Percentiles rank a stretch among this genome's conserved stretches.
These are phyloP conservation scores for Choiromyces venosus DNA, from an alignment of 495 filamentous ascomycete species.

Conservation along the genomic window DNA sequence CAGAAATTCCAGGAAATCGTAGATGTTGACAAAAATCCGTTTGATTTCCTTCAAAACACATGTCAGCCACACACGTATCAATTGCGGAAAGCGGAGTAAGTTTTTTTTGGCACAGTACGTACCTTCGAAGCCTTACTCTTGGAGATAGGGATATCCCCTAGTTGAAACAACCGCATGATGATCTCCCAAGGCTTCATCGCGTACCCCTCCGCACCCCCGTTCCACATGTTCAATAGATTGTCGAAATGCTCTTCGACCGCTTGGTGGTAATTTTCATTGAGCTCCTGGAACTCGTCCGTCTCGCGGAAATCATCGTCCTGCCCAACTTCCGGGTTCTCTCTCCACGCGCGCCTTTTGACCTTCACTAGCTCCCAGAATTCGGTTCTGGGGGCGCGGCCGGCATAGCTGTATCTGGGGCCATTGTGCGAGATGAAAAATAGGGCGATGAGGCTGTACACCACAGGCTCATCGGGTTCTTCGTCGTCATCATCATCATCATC, in stretches of 20 bases:
- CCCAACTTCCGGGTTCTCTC: background rate
- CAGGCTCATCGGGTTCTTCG: too few species aligned
- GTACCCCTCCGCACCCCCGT: background rate
- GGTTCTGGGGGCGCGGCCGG: background rate
- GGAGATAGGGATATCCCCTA: background rate
- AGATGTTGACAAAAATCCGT: background rate
- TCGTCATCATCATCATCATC: too few species aligned
- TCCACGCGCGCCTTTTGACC: background rate
- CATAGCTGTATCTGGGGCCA: background rate
- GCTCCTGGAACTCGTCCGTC: background rate
- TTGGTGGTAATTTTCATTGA: background rate
- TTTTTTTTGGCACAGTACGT: too few species aligned
- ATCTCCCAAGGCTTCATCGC: background rate
- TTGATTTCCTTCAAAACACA: background rate
- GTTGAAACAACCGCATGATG: background rate
- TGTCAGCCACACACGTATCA: background rate
- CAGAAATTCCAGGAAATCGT: background rate
- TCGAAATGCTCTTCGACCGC: background rate
- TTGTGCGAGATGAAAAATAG: background rate
- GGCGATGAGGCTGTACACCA: background rate
- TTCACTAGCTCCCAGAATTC: background rate
- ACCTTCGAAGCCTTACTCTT: background rate
- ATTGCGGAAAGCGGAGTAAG: too few species aligned
- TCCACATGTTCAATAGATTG: background rate
- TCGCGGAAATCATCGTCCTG: background rate